Evolutionary conservation across 2,329 filamentous ascomycete genomes (phyloP), one percentile per base, ranked within the genome.

Genomic region (Aspergillus viridinutans): DNA sequence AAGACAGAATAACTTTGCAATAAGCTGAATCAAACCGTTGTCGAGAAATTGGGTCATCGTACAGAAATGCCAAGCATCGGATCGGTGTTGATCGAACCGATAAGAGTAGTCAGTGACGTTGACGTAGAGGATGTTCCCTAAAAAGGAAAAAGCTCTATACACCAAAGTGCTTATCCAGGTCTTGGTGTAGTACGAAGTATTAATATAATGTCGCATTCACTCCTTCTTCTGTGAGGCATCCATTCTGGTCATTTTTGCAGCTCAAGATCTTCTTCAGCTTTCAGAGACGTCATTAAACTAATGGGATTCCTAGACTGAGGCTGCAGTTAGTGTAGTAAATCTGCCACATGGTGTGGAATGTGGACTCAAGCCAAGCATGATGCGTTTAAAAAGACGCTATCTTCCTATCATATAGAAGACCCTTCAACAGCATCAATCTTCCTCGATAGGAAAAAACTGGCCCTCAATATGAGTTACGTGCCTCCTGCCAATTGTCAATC

Each of bases 401-500:
- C 32, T 17, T 38, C 32, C 32, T 38, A 17, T 3, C 5, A 17
- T 14, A 17, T 1, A 38, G 32, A 38, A 38, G 32, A 38, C 14
- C 32, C 5, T 38, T 38, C 14, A 35, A n/a, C 32, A 38, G 6
- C 32, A 38, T 38, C 32, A 38, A 38, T 38, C 32, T 38, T 38
- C 14, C 32, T 38, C 1, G 32, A 38, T 7, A 38, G 32, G 3
- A 38, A 38, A 17, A 17, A 3, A 6, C 3, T 38, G 32, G 32
- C 14, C 32, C 14, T 7, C 6, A 7, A 38, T 17, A 38, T 38
- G 32, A 38, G 14, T 38, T 38, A 17, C 4, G 28, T 12, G 8
- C 56, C 54, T 42, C 52, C 52, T 61, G 25, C 50, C 57, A 51
- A 49, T 57, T n/a, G 55, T 61, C 32, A 55, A 59, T 21, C 47